phyloP scores from a whole-genome alignment of 441 rosid species.

The Eutrema salsugineum region DNA sequence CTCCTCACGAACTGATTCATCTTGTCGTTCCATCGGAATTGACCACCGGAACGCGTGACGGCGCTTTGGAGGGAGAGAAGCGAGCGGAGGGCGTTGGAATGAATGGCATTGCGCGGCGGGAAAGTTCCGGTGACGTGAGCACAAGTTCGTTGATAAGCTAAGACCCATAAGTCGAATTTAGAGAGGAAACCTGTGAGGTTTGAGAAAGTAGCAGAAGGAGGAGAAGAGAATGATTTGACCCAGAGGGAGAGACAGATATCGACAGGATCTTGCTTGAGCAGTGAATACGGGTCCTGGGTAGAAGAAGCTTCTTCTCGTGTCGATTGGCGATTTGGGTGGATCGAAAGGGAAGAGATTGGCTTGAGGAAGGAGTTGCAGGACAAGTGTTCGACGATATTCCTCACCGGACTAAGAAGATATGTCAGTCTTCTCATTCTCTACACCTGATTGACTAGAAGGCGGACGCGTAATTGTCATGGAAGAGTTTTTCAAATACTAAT shows the following conservation, averaged over 20 bases:
- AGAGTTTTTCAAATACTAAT: background rate
- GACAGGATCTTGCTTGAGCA: conserved; percentile 81
- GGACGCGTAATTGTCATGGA: background rate
- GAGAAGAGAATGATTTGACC: conserved; percentile 91
- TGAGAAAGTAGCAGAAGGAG: conserved; percentile 44
- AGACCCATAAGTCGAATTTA: conserved; percentile 91
- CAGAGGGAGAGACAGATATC: conserved; percentile 74
- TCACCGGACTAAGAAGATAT: background rate
- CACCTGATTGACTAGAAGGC: background rate
- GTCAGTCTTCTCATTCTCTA: conserved; percentile 24
- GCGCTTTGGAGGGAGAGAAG: conserved; percentile 72
- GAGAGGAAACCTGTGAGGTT: conserved; percentile 87
- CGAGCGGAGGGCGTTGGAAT: conserved; percentile 53
- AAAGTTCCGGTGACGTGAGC: conserved; percentile 79
- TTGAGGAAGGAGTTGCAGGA: conserved; percentile 12
- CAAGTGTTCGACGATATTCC: conserved; percentile 36
- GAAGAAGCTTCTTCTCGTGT: conserved; percentile 37
- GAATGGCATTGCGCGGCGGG: conserved; percentile 89
- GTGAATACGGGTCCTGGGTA: conserved; percentile 47
- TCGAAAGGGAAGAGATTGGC: conserved; percentile 39
- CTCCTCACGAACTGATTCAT: conserved; percentile 57
- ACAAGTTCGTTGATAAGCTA: conserved; percentile 86
- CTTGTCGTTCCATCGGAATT: conserved; percentile 79
- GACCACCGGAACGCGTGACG: conserved; percentile 43
- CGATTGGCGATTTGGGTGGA: background rate